Evolutionary conservation across 345 rosid species (phyloP).

Genomic region (Eucalyptus regnans): DNA sequence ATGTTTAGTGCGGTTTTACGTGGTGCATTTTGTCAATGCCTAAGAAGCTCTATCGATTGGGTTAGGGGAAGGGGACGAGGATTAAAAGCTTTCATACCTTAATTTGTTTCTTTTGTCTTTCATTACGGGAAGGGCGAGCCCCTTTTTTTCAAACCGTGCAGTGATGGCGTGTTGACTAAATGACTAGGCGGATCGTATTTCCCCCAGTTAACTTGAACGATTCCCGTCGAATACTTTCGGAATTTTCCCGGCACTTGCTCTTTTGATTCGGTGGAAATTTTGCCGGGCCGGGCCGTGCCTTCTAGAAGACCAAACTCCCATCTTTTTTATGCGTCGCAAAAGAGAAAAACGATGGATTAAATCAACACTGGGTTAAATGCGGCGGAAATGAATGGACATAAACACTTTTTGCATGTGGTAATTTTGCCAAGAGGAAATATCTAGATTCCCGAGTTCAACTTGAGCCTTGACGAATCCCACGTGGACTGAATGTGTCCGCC

Average conservation of each 20-base stretch:
- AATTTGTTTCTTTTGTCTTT: background rate
- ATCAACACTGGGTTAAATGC: background rate
- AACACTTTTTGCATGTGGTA: background rate
- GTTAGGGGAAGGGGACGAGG: background rate
- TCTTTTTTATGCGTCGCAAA: background rate
- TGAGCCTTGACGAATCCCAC: background rate
- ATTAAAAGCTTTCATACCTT: background rate
- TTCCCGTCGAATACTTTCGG: background rate
- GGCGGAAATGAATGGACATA: background rate
- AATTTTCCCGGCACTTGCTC: background rate
- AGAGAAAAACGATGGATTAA: background rate
- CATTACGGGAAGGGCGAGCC: background rate
- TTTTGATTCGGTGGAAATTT: background rate
- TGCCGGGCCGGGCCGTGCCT: background rate
- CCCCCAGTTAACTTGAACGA: background rate
- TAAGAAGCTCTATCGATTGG: background rate
- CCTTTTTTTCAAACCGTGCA: background rate
- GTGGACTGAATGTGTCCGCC: background rate
- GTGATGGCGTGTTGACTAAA: background rate
- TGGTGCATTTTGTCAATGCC: background rate
- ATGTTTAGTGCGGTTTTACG: background rate
- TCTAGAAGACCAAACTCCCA: background rate
- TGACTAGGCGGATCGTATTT: background rate
- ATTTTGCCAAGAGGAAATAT: background rate
- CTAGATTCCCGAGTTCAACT: background rate